These are phyloP conservation scores for Cercospora beticola DNA, from an alignment of 2,329 filamentous ascomycete species.

Conservation along the genomic window DNA sequence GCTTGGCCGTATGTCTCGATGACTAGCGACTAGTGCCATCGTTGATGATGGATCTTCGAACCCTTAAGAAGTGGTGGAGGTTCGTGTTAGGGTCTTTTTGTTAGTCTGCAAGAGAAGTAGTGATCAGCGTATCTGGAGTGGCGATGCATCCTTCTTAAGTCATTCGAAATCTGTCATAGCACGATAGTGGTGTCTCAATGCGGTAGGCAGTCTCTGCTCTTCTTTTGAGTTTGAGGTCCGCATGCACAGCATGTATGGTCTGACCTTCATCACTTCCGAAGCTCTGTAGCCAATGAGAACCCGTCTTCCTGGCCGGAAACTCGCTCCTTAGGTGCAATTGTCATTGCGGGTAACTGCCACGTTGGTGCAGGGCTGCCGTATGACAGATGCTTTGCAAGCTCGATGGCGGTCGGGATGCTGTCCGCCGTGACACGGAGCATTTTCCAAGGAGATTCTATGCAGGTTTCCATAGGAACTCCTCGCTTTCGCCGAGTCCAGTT, in stretches of 20 bases:
- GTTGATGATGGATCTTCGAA: not conserved
- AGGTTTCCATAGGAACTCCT: not conserved
- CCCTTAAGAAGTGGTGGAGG: not conserved
- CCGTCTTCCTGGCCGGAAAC: not conserved
- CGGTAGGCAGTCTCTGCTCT: not conserved
- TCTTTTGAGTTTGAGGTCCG: not conserved
- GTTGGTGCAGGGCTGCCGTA: not conserved
- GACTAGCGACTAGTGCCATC: not conserved
- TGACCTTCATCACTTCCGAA: not conserved
- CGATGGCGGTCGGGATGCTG: not conserved
- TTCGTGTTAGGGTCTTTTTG: not conserved
- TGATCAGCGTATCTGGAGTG: not conserved
- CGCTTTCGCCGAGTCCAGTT: not conserved
- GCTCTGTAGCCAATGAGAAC: not conserved
- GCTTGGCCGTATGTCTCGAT: not conserved
- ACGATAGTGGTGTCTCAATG: not conserved
- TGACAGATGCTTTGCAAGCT: constrained; percentile 6
- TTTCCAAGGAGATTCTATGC: not conserved
- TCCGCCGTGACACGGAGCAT: not conserved
- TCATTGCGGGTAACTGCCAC: not conserved
- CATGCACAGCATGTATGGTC: constrained; percentile 1
- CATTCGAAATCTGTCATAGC: not conserved
- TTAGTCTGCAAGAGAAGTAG: not conserved
- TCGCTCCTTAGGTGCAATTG: not conserved
- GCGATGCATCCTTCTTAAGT: not conserved